Evolutionary conservation across 192 early-diverging fungal genomes (phyloP), one percentile per base, ranked within the genome.

Genomic region (Gaertneriomyces sp.): DNA sequence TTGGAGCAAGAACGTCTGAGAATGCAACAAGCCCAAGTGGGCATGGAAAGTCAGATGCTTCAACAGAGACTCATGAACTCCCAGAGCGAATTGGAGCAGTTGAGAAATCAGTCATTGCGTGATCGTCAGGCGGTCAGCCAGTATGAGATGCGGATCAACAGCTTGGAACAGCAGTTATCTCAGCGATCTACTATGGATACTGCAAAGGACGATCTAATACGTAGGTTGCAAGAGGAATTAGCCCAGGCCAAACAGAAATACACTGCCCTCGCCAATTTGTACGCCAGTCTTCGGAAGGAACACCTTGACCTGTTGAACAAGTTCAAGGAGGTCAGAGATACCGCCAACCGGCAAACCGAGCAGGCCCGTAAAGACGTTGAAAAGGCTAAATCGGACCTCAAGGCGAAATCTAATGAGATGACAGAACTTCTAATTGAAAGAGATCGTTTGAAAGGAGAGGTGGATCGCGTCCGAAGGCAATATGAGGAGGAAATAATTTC

Each of bases 231-330:
- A 79, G 91, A 93, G 42, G 92, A 98, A 84, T 81, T 99, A 25
- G 87, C 89, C 70, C 91, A 95, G 75, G 95, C 93, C 93, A 93
- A 89, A 79, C 90, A 95, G 73, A 99, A 96, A 77, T 97, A 97
- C 74, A 94, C 97, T 74, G 91, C 94, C 14, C 78, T 99, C 44
- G 95, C 95, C 59, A 99, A 99, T 61, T 80, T 97, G n/a, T 99
- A 99, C 71, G 92, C 95, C 8, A 91, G 96, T 73, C 78, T 99
- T 40, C 87, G 96, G 49, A 93, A 97, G 64, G 93, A 95, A 67
- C 93, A 99, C 71, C 76, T 99, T 57, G 95, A 95, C 45, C 76
- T 99, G 19, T 80, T 97, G 66, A 87, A 84, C 50, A 93, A 94
- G 76, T 94, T 90, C 78, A 96, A 95, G 74, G 77, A 89, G 4